Conservation (phyloP, 177 flowering plant genomes). For the Telopea speciosissima region DNA sequence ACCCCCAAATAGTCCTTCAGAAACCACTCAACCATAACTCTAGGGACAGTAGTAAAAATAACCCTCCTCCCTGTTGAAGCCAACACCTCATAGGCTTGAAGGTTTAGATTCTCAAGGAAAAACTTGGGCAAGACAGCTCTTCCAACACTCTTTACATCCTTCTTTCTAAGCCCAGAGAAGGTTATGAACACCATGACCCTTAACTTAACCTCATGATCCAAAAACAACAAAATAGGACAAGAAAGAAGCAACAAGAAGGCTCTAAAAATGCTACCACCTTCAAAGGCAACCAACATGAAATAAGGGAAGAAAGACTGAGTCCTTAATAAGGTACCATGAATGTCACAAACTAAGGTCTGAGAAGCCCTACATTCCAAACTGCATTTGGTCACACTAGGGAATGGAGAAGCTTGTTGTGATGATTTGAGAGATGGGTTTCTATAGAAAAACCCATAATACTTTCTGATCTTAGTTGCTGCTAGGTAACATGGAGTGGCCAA, state of each 20-base stretch:
- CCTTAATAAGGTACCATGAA: slow-evolving; percentile 47
- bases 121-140: slow-evolving; percentile 90
- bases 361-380: slow-evolving; percentile 22
- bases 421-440: slow-evolving; percentile 28
- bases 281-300: slow-evolving; percentile 94
- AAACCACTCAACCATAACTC: slow-evolving; percentile 78
- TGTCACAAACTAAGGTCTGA: slow-evolving; percentile 60
- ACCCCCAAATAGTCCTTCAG: slow-evolving; percentile 63
- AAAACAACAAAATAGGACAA: slow-evolving; percentile 39
- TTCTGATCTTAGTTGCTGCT: slow-evolving; percentile 54
- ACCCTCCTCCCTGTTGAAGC: slow-evolving; percentile 34
- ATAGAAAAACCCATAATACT: slow-evolving; percentile 25
- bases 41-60: slow-evolving; percentile 62
- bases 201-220: slow-evolving; percentile 36
- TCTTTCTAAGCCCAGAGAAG: slow-evolving; percentile 64
- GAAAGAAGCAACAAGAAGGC: slow-evolving; percentile 58
- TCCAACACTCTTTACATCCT: slow-evolving; percentile 49
- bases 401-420: slow-evolving; percentile 15
- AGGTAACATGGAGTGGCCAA: slow-evolving; percentile 50
- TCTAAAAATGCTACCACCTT: slow-evolving; percentile 74
- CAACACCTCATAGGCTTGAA: slow-evolving; percentile 45
- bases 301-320: slow-evolving; percentile 71
- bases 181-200: slow-evolving; percentile 66
- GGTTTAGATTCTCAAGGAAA: slow-evolving; percentile 62
- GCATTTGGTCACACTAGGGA: slow-evolving; percentile 43